Percentiles rank a stretch among this genome's conserved stretches.
phyloP scores from a whole-genome alignment of 257 asterid genomes.

The Agastache rugosa region DNA sequence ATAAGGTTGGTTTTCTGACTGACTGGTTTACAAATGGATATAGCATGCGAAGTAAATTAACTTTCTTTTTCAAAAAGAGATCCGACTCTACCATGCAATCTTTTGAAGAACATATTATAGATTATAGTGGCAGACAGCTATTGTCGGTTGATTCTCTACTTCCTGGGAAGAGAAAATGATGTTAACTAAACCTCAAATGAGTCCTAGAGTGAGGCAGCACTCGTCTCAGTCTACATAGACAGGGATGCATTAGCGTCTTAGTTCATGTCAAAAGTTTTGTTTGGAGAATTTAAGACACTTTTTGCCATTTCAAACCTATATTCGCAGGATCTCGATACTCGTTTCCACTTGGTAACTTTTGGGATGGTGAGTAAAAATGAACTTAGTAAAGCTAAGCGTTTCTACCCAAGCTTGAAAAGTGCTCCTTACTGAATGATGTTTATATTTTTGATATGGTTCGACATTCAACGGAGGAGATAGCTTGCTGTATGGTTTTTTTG shows the following conservation, averaged over 20 bases:
- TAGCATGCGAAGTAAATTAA: conserved; percentile 20
- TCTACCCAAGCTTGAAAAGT: conserved; percentile 24
- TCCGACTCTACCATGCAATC: neutral
- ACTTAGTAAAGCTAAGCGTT: neutral
- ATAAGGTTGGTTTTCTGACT: conserved; percentile 61
- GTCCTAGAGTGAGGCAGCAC: neutral
- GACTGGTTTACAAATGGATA: conserved; percentile 7
- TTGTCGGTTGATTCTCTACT: neutral
- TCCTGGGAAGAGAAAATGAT: conserved; percentile 3
- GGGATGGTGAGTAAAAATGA: conserved; percentile 12
- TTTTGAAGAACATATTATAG: neutral
- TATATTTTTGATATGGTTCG: neutral
- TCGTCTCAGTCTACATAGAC: conserved; percentile 14
- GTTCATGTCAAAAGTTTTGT: neutral
- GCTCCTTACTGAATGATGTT: conserved; percentile 7
- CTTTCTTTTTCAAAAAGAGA: neutral
- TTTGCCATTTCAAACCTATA: neutral
- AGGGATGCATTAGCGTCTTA: neutral
- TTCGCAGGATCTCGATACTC: neutral
- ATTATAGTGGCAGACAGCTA: neutral
- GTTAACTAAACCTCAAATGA: conserved; percentile 22
- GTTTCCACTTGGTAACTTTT: conserved; percentile 1
- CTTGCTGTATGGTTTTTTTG: conserved; percentile 15
- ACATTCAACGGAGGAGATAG: neutral
- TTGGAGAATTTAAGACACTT: neutral